phyloP scores from a whole-genome alignment of 441 rosid species.

The Erodium trifolium region DNA sequence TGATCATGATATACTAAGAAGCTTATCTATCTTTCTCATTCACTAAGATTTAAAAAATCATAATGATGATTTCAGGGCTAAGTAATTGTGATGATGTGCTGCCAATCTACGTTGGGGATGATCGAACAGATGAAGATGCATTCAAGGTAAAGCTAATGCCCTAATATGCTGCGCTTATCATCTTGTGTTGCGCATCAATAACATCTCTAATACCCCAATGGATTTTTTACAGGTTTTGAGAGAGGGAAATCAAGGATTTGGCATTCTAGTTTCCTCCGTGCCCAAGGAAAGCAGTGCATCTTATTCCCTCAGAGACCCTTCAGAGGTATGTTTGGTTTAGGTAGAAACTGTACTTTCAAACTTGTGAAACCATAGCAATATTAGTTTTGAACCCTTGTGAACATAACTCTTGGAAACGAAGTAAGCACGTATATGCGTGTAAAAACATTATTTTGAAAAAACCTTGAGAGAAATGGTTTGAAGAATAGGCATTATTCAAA shows the following conservation, averaged over 20 bases:
- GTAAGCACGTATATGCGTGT: too few relatives aligned
- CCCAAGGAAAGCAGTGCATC: constrained; percentile 81
- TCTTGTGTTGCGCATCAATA: neutral
- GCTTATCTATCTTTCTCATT: neutral
- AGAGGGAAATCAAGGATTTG: constrained; percentile 65
- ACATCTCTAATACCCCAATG: neutral
- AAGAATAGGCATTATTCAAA: too few relatives aligned
- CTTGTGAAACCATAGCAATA: neutral
- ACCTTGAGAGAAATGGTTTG: too few relatives aligned
- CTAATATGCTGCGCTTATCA: neutral
- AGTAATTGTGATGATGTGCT: constrained; percentile 67
- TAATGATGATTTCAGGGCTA: constrained; percentile 38
- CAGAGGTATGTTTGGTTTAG: constrained; percentile 44
- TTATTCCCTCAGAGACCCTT: constrained; percentile 78
- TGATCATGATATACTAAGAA: neutral
- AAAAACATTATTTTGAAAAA: too few relatives aligned
- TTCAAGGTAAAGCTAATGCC: constrained; percentile 43
- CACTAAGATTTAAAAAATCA: neutral
- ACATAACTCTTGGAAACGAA: neutral
- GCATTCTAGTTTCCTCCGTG: constrained; percentile 67
- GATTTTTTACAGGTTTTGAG: constrained; percentile 48
- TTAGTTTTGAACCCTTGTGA: neutral
- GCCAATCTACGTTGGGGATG: constrained; percentile 72
- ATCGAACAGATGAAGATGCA: constrained; percentile 54
- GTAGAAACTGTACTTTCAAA: neutral